Percentiles rank a stretch among this genome's conserved stretches.
These are phyloP conservation scores for Escallonia rubra DNA, from an alignment of 129 eudicot species.

Conservation along the genomic window DNA sequence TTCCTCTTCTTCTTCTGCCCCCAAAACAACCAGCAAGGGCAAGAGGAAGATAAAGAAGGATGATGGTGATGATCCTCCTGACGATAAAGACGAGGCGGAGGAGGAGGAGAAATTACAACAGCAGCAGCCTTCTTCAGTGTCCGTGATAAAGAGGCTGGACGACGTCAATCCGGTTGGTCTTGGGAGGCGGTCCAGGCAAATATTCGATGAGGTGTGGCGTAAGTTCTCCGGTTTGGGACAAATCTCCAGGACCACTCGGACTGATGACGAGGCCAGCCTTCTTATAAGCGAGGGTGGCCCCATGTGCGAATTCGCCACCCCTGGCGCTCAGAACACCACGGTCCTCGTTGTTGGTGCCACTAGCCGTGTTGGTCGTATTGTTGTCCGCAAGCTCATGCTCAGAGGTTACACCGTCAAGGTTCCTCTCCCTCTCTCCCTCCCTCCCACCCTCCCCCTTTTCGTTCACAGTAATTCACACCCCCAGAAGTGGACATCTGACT, in stretches of 20 bases:
- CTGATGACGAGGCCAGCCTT: conserved; percentile 45
- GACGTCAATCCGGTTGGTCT: conserved; percentile 95
- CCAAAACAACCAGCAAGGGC: conserved; percentile 12
- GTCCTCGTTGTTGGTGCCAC: conserved; percentile 95
- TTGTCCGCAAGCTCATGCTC: conserved; percentile 96
- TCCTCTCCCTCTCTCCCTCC: conserved; percentile 1
- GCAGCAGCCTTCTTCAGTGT: conserved; percentile 29
- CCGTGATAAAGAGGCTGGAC: conserved; percentile 56
- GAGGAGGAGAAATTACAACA: not conserved
- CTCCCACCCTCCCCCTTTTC: too few relatives aligned
- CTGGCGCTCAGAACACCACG: conserved; percentile 96
- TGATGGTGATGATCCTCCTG: conserved; percentile 9
- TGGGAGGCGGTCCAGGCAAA: conserved; percentile 82
- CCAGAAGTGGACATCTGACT: not conserved
- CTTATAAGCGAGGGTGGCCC: conserved; percentile 80
- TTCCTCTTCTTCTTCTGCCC: conserved; percentile 25
- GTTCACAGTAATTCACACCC: not conserved
- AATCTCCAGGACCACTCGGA: conserved; percentile 71
- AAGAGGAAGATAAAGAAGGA: conserved; percentile 14
- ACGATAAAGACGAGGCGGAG: not conserved
- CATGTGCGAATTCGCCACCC: conserved; percentile 89
- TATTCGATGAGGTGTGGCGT: conserved; percentile 97
- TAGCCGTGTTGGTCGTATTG: conserved; percentile 93
- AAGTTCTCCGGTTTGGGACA: conserved; percentile 93
- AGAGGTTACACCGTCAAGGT: conserved; percentile 95